Evolutionary conservation across 108 stramenopile genomes (phyloP).

Genomic region (Pseudonitzschia delicatissima): DNA sequence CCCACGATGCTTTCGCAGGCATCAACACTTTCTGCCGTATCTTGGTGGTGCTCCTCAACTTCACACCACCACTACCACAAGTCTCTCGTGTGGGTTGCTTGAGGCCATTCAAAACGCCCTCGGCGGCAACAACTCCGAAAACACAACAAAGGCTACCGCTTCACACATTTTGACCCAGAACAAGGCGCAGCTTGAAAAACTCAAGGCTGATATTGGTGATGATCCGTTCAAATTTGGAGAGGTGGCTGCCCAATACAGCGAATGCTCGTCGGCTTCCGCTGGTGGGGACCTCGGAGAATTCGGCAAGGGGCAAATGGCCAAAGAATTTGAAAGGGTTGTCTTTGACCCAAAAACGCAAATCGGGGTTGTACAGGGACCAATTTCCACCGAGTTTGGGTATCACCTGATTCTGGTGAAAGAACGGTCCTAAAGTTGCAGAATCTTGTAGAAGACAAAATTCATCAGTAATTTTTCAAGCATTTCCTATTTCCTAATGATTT

Average conservation of each 20-base stretch:
- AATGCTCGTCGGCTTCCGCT: conserved; percentile 50
- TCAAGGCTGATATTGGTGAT: conserved; percentile 43
- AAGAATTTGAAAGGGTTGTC: conserved; percentile 68
- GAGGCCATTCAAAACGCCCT: too few species aligned
- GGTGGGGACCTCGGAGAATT: conserved; percentile 73
- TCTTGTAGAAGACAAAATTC: too few species aligned
- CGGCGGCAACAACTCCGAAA: too few species aligned
- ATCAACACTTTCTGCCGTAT: too few species aligned
- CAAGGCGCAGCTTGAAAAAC: conserved; percentile 32
- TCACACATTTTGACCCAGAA: conserved; percentile 52
- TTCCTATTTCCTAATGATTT: too few species aligned
- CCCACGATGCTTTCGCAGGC: too few species aligned
- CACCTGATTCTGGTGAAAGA: conserved; percentile 69
- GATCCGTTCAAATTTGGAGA: conserved; percentile 46
- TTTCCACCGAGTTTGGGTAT: conserved; percentile 63
- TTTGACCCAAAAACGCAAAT: conserved; percentile 49
- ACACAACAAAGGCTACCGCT: conserved; percentile 42
- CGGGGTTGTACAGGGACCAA: conserved; percentile 46
- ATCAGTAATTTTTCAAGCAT: too few species aligned
- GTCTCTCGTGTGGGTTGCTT: too few species aligned
- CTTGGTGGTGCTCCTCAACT: too few species aligned
- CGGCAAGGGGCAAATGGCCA: conserved; percentile 66
- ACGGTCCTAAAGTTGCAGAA: too few species aligned
- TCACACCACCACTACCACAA: too few species aligned
- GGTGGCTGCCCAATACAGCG: conserved; percentile 46